Evolutionary conservation across 106 monocot genomes (phyloP), one percentile per base, ranked within the genome.

Genomic region (Dendrobium catenatum): DNA sequence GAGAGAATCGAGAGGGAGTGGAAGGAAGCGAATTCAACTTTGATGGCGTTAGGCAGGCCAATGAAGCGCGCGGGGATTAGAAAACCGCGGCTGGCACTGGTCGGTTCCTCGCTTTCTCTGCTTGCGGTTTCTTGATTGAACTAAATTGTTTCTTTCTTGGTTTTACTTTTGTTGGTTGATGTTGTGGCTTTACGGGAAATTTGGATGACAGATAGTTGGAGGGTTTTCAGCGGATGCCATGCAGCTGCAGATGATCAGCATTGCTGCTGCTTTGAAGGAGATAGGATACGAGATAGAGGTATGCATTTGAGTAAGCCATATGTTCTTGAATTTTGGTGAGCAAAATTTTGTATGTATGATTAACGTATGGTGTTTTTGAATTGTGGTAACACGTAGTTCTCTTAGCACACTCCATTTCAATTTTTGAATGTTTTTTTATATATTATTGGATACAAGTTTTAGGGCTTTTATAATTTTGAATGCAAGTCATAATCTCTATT

Each of bases 241-340:
- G 81, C 93, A 90, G 82, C 43, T 93, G 82, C 73, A 90, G 83
- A 88, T 93, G 88, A 68, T 90, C 55, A 93, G 83, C 68, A 54
- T 93, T 24, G 93, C 88, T 19, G 72, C 80, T 37, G 90, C 85
- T 67, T 47, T 93, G 83, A 86, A 86, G 79, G 90, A 88, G 79
- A 85, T 85, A 77, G 90, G 93, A 7, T 93, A 88, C 72, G 86
- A 85, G 33, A 87, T 93, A 72, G 75, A 88, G 90, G 90, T 93
- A 80, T 73, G 73, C 6, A 0, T 43, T 41, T 42, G 42, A 42
- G 73, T 73, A 6, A 73, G 73, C 16, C 43, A 2, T 3, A 13
- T 31, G 6, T 15, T 68, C 26, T 68, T 68, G 61, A 61, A n/a
- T 51, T 13, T 51, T 13, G 10, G 47, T 0, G 10, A 47, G 47